phyloP scores from a whole-genome alignment of 805 yeast genomes.

The Kuraishia capsulata region DNA sequence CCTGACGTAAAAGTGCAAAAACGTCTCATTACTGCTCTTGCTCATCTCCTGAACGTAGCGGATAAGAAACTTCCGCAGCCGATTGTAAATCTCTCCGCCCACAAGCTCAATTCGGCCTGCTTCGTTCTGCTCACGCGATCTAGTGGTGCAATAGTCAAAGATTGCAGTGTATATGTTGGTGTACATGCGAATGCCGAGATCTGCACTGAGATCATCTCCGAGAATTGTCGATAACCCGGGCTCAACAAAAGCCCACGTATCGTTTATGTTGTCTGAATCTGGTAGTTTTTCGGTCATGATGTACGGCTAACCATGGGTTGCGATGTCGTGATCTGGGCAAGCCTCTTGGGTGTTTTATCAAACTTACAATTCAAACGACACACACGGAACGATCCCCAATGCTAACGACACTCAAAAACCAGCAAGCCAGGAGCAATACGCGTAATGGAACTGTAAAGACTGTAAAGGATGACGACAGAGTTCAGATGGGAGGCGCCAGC shows the following conservation, averaged over 20 bases:
- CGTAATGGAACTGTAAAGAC: too few relatives aligned
- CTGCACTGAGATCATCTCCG: constrained; percentile 56
- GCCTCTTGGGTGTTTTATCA: too few relatives aligned
- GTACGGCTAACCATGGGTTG: background rate
- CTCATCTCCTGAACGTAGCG: constrained; percentile 44
- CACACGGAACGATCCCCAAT: too few relatives aligned
- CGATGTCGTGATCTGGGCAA: background rate
- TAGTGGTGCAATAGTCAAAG: constrained; percentile 85
- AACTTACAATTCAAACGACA: too few relatives aligned
- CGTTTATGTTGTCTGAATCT: constrained; percentile 49
- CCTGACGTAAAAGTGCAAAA: constrained; percentile 74
- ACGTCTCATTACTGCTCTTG: constrained; percentile 51
- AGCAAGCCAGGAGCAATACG: too few relatives aligned
- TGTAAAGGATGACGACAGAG: too few relatives aligned
- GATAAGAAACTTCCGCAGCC: constrained; percentile 57
- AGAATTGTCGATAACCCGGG: constrained; percentile 66
- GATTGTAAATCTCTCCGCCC: constrained; percentile 83
- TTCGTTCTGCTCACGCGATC: constrained; percentile 44
- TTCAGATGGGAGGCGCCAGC: too few relatives aligned
- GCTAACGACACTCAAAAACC: too few relatives aligned
- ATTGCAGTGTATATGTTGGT: constrained; percentile 89
- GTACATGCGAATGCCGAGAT: constrained; percentile 64
- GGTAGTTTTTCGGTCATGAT: constrained; percentile 25
- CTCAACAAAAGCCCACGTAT: constrained; percentile 72
- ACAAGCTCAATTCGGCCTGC: constrained; percentile 33